Evolutionary conservation across 1,139 yeast genomes (phyloP), one percentile per base, ranked within the genome.

Genomic region (Trichomonascaceae sp.): DNA sequence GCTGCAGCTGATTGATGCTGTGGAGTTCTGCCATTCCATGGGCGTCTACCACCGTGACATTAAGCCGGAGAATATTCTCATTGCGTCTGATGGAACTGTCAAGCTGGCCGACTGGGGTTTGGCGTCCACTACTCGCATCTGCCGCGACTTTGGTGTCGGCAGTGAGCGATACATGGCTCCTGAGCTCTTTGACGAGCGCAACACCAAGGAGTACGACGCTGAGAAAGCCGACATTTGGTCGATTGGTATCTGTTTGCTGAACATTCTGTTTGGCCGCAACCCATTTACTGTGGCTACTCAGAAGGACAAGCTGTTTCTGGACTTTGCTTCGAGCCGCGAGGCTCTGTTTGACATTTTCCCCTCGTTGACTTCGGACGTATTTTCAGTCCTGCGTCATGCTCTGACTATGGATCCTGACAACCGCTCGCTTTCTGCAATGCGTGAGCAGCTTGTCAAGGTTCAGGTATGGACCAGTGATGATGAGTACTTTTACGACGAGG

Each of bases 141-240:
- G 85, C 47, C 59, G 70, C 28, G 96, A 87, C 49, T 81, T 85
- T 54, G 95, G 87, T 43, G 81, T 87, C 38, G 98, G 98, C 16
- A 76, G 89, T 32, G 96, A 87, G 56, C 67, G 96, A 40, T 89
- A 89, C 57, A 89, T 89, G 98, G 94, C 97, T 0, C 98, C 98
- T 0, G 98, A 89, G 53, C 63, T 87, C 38, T 67, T 69, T 43
- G 66, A 59, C 43, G 57, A 58, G 37, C 56, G 62, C 17, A 67
- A 71, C 34, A 62, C 73, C 32, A 71, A 69, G 28, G 64, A 67
- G 30, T 89, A 89, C 56, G 84, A 80, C 50, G 89, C 96, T 14
- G 74, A 79, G 17, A 80, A 81, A 56, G 81, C 81, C 33, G 98
- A 89, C 59, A 66, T 87, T 38, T 89, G 98, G 98, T 77, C 96